phyloP scores from a whole-genome alignment of 176 grass and related monocot genomes.

The Cenchrus purpureus region DNA sequence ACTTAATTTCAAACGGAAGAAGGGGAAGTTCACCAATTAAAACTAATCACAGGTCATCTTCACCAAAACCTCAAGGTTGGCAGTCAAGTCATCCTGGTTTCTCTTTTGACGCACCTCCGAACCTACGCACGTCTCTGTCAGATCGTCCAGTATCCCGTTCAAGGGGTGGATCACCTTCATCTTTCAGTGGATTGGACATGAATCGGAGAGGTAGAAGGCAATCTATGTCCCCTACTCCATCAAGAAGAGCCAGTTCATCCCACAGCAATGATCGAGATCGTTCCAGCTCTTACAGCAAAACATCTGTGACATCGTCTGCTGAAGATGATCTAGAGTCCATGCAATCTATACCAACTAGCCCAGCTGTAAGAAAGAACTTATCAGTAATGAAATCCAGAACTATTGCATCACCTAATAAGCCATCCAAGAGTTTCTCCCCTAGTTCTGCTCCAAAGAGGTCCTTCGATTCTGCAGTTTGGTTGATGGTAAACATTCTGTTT shows the following conservation, averaged over 20 bases:
- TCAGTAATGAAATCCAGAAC: conserved; percentile 59
- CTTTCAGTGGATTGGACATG: conserved; percentile 57
- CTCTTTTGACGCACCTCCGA: conserved; percentile 73
- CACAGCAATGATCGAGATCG: conserved; percentile 65
- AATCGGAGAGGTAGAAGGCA: conserved; percentile 71
- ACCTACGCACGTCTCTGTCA: conserved; percentile 80
- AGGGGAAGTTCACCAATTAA: conserved; percentile 72
- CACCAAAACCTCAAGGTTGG: conserved; percentile 68
- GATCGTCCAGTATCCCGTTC: conserved; percentile 59
- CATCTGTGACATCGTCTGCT: conserved; percentile 61
- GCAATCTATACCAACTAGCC: conserved; percentile 50
- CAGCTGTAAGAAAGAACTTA: conserved; percentile 58
- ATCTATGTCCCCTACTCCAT: conserved; percentile 85
- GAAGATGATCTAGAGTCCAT: conserved; percentile 84
- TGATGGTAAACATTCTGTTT: conserved; percentile 66
- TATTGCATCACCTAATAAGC: conserved; percentile 75
- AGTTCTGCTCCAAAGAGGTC: conserved; percentile 75
- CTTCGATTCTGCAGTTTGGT: conserved; percentile 86
- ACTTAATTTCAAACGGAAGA: conserved; percentile 41
- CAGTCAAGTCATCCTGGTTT: conserved; percentile 72
- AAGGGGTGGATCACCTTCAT: conserved; percentile 74
- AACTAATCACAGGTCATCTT: conserved; percentile 57
- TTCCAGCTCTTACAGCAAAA: conserved; percentile 60
- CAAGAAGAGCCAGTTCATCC: conserved; percentile 74
- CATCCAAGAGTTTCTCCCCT: conserved; percentile 60